These are phyloP conservation scores for Onygenales sp. DNA, from an alignment of 2,329 filamentous ascomycete genomes.

Conservation along the genomic window DNA sequence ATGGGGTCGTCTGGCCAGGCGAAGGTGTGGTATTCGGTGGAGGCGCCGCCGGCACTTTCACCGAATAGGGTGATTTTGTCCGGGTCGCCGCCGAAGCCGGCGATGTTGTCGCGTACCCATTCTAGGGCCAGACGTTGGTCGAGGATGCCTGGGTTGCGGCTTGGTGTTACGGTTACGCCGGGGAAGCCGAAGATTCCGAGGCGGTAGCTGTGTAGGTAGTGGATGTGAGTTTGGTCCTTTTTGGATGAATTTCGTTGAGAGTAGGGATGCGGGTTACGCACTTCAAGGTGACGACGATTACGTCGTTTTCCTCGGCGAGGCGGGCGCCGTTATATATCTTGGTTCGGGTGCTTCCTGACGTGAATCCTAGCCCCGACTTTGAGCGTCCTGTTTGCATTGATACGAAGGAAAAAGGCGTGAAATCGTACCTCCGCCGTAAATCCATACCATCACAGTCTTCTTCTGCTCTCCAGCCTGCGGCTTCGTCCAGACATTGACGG, in stretches of 20 bases:
- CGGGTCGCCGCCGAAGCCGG: constrained; percentile 32
- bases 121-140: constrained; percentile 37
- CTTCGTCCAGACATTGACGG: constrained; percentile 31
- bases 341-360: constrained; percentile 26
- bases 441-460: constrained; percentile 38
- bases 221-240: no score
- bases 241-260: constrained; percentile 38
- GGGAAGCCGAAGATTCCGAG: constrained; percentile 37
- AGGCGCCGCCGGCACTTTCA: constrained; percentile 35
- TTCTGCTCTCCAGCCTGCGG: constrained; percentile 20
- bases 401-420: constrained; percentile 21
- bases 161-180: constrained; percentile 24
- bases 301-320: constrained; percentile 35
- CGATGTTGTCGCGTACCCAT: constrained; percentile 32
- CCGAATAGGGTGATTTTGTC: constrained; percentile 34
- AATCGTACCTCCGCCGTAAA: constrained; percentile 29
- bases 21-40: constrained; percentile 22
- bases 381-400: no score
- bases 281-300: constrained; percentile 39
- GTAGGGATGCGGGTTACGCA: constrained; percentile 40
- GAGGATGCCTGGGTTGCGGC: constrained; percentile 35
- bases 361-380: not conserved
- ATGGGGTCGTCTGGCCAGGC: constrained; percentile 20
- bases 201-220: constrained; percentile 28
- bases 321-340: constrained; percentile 35